phyloP scores from a whole-genome alignment of 495 filamentous ascomycete species.

The Hyaloscypha variabilis region DNA sequence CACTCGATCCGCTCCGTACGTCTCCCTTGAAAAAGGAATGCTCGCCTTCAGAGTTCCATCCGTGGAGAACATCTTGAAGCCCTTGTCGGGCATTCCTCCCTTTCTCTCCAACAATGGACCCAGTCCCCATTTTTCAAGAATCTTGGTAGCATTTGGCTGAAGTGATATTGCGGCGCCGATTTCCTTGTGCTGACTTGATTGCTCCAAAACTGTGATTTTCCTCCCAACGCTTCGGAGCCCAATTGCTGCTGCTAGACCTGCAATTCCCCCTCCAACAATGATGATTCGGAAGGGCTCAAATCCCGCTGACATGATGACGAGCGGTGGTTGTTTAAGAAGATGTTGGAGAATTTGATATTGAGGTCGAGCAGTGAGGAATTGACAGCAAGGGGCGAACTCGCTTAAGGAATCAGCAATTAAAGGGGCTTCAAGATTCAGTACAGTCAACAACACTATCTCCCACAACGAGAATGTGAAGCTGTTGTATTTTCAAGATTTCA shows the following conservation, averaged over 20 bases:
- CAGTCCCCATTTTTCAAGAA: slow-evolving; percentile 2
- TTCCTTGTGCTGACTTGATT: background rate
- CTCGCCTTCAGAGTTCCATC: slow-evolving; percentile 3
- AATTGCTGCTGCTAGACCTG: slow-evolving; percentile 19
- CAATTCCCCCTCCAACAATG: slow-evolving; percentile 22
- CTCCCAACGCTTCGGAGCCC: slow-evolving; percentile 6
- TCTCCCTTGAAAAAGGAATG: background rate
- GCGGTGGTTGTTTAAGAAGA: too few relatives aligned
- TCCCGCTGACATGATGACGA: background rate
- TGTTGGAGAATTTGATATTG: too few relatives aligned
- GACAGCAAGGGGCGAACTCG: too few relatives aligned
- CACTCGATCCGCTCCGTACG: slow-evolving; percentile 10
- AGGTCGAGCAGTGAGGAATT: too few relatives aligned
- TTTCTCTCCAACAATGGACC: background rate
- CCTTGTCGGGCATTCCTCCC: slow-evolving; percentile 12
- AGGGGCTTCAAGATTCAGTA: too few relatives aligned
- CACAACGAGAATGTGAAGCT: too few relatives aligned
- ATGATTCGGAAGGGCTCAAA: slow-evolving; percentile 11
- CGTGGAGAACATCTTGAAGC: slow-evolving; percentile 7
- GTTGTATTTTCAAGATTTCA: too few relatives aligned
- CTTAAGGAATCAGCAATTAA: too few relatives aligned
- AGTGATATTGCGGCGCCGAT: slow-evolving; percentile 17
- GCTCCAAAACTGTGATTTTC: slow-evolving; percentile 10
- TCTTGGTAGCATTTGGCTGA: slow-evolving; percentile 19
- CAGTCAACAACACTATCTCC: too few relatives aligned